Conservation (phyloP, 2,329 filamentous ascomycete species). For the Phoma sp. region DNA sequence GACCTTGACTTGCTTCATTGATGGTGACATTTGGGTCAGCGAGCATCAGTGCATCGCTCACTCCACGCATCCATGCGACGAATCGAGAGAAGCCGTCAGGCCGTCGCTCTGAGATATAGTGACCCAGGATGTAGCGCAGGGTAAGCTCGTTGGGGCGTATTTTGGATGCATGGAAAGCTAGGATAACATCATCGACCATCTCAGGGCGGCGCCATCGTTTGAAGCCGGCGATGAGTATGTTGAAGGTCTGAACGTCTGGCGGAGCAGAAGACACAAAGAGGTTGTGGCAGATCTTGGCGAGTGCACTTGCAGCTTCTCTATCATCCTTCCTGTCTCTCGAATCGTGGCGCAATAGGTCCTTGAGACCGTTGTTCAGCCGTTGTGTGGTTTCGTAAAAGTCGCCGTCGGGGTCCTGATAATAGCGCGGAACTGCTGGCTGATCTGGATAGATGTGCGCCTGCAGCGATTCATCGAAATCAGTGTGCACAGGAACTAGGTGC, state of each 20-base stretch:
- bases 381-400: slow-evolving; percentile 40
- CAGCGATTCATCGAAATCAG: slow-evolving; percentile 20
- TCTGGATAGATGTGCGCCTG: slow-evolving; percentile 15
- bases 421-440: slow-evolving; percentile 37
- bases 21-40: slow-evolving; percentile 50
- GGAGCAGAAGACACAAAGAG: slow-evolving; percentile 68
- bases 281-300: slow-evolving; percentile 64
- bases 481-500: slow-evolving; percentile 14
- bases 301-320: slow-evolving; percentile 21
- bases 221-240: slow-evolving; percentile 73
- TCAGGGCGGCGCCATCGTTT: slow-evolving; percentile 33
- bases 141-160: slow-evolving; percentile 57
- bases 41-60: slow-evolving; percentile 49
- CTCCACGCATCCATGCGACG: slow-evolving; percentile 53
- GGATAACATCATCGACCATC: slow-evolving; percentile 41
- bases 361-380: slow-evolving; percentile 44
- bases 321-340: slow-evolving; percentile 20
- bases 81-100: slow-evolving; percentile 48
- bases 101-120: slow-evolving; percentile 47
- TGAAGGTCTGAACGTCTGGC: slow-evolving; percentile 74
- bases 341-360: slow-evolving; percentile 25
- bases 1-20: slow-evolving; percentile 37
- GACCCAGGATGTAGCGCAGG: slow-evolving; percentile 50
- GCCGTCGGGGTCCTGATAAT: slow-evolving; percentile 50
- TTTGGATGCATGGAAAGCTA: slow-evolving; percentile 45